Conservation (phyloP, 192 early-diverging fungal species). For the Dimargaris cristalligena region DNA sequence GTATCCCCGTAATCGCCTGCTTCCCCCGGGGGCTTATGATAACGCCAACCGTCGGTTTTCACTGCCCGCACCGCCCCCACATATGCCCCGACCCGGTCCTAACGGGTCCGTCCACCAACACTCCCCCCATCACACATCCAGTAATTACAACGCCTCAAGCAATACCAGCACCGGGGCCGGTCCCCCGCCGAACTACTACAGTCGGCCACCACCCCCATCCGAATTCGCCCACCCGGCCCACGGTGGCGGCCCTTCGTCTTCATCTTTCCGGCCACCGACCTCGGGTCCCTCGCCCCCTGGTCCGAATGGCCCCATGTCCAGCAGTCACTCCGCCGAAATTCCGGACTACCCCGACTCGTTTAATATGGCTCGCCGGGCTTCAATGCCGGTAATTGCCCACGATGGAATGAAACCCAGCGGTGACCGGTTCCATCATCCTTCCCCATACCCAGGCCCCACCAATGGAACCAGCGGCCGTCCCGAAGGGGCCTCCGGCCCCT, state of each 20-base stretch:
- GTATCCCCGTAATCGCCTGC: background rate
- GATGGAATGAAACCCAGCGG: background rate
- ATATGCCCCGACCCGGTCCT: constrained; percentile 3
- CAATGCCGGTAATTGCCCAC: constrained; percentile 5
- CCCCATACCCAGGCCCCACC: background rate
- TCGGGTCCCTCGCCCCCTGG: background rate
- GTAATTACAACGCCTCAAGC: too few species aligned
- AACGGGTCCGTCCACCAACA: too few species aligned
- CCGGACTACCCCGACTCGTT: constrained; percentile 2
- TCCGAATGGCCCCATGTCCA: background rate
- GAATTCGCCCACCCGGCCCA: background rate
- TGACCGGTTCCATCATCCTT: constrained; percentile 3
- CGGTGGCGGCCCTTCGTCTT: background rate
- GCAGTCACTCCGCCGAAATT: background rate
- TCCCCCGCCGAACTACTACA: background rate
- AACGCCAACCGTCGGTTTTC: background rate
- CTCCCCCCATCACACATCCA: too few species aligned
- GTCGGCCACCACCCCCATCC: background rate
- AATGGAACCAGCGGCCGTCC: too few species aligned
- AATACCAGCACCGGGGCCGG: background rate
- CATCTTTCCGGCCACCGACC: background rate
- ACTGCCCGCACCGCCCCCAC: background rate
- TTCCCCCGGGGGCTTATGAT: background rate
- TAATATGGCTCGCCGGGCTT: constrained; percentile 6
- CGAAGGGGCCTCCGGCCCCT: constrained; percentile 5